These are phyloP conservation scores for Pleurotus platypus DNA, from an alignment of 768 basidiomycete species.

Conservation along the genomic window DNA sequence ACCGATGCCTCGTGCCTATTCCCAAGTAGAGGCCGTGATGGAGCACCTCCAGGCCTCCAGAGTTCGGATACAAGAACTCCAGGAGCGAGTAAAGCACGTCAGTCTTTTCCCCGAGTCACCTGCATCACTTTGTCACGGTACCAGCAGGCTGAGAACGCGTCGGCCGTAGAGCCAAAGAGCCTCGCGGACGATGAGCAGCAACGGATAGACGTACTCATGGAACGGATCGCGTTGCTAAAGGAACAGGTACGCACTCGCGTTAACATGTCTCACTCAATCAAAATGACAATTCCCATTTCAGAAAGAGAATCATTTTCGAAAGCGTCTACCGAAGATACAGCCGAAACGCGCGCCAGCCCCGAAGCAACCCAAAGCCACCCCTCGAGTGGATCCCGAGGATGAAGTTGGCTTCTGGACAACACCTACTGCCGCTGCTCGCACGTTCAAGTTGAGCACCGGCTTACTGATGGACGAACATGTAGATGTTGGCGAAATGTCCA, in stretches of 20 bases:
- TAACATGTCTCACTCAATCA: no score
- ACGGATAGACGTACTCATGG: constrained; percentile 33
- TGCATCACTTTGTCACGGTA: not conserved
- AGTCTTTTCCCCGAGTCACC: constrained; percentile 2
- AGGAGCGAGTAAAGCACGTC: constrained; percentile 28
- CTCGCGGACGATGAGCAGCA: constrained; percentile 39
- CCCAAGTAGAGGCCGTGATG: constrained; percentile 40
- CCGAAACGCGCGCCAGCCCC: constrained; percentile 18
- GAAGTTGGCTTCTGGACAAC: constrained; percentile 67
- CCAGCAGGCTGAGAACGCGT: constrained; percentile 14
- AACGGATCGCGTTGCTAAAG: constrained; percentile 33
- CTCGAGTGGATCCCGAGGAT: constrained; percentile 18
- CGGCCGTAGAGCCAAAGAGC: constrained; percentile 26
- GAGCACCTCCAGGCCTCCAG: constrained; percentile 35
- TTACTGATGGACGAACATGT: constrained; percentile 60
- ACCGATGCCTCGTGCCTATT: constrained; percentile 49
- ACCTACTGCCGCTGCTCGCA: constrained; percentile 49
- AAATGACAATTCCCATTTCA: not conserved
- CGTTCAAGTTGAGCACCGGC: constrained; percentile 50
- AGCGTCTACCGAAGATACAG: constrained; percentile 10
- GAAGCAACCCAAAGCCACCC: constrained; percentile 21
- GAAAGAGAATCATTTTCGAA: not conserved
- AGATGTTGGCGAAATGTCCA: constrained; percentile 50
- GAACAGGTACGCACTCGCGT: constrained; percentile 28
- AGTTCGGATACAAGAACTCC: constrained; percentile 31